Conservation (phyloP, 345 rosid genomes). For the Firmiana major region DNA sequence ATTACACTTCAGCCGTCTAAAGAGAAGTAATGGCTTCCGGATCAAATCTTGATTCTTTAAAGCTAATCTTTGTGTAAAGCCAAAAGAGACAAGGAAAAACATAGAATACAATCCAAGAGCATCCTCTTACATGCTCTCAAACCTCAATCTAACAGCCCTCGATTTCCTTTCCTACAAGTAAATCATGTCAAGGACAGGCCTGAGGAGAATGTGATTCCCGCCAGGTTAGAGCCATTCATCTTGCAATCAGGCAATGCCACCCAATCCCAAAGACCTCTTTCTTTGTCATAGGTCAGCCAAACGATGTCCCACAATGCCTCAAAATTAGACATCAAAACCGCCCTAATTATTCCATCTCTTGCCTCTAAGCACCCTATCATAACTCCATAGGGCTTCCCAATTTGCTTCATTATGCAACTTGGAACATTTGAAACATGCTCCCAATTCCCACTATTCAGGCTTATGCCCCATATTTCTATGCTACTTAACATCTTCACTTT, state of each 20-base stretch:
- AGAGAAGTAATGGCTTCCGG: no score
- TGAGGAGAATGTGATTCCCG: conserved; percentile 55
- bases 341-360: conserved; percentile 44
- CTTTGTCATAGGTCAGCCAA: conserved; percentile 47
- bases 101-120: no score
- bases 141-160: no score
- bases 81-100: no score
- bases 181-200: conserved; percentile 17
- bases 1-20: no score
- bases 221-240: conserved; percentile 70
- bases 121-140: no score
- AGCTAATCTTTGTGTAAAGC: no score
- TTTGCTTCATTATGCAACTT: conserved; percentile 26
- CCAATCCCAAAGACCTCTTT: conserved; percentile 29
- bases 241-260: conserved; percentile 40
- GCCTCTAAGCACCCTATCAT: conserved; percentile 73
- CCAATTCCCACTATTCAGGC: conserved; percentile 30
- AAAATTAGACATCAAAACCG: conserved; percentile 49
- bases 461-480: not conserved
- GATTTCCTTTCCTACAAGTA: no score
- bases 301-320: conserved; percentile 49
- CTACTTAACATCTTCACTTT: conserved; percentile 15
- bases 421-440: conserved; percentile 43
- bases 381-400: conserved; percentile 46
- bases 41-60: no score